These are phyloP conservation scores for Mangifera indica DNA, from an alignment of 345 rosid genomes.

Conservation along the genomic window DNA sequence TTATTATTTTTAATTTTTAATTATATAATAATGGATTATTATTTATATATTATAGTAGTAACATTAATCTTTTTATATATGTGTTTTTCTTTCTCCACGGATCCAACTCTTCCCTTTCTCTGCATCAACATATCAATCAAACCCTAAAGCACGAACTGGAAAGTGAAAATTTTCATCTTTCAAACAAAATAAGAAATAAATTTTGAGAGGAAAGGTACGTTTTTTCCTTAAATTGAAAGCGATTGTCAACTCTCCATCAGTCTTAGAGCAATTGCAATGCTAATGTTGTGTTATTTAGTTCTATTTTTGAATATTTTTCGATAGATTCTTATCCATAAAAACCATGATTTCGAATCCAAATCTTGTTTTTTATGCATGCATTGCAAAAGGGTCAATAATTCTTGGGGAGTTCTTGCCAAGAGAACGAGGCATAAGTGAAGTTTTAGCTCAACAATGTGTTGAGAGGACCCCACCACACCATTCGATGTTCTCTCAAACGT, in stretches of 20 bases:
- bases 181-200: too few species aligned
- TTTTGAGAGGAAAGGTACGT: constrained; percentile 1
- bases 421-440: constrained; percentile 49
- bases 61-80: too few species aligned
- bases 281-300: constrained; percentile 8
- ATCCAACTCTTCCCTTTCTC: not conserved
- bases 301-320: not conserved
- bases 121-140: not conserved
- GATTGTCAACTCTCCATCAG: too few species aligned
- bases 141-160: not conserved
- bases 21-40: too few species aligned
- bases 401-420: constrained; percentile 58
- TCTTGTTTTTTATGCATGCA: constrained; percentile 58
- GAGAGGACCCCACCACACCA: constrained; percentile 68
- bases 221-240: not conserved
- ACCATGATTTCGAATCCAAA: constrained; percentile 66
- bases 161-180: not conserved
- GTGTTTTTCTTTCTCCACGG: not conserved
- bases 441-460: constrained; percentile 56
- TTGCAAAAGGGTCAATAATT: constrained; percentile 58
- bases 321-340: not conserved
- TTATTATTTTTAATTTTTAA: too few species aligned
- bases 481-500: constrained; percentile 71
- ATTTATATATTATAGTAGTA: too few species aligned
- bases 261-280: not conserved